Conservation (phyloP, 345 rosid genomes). For the Lepidium sativum region DNA sequence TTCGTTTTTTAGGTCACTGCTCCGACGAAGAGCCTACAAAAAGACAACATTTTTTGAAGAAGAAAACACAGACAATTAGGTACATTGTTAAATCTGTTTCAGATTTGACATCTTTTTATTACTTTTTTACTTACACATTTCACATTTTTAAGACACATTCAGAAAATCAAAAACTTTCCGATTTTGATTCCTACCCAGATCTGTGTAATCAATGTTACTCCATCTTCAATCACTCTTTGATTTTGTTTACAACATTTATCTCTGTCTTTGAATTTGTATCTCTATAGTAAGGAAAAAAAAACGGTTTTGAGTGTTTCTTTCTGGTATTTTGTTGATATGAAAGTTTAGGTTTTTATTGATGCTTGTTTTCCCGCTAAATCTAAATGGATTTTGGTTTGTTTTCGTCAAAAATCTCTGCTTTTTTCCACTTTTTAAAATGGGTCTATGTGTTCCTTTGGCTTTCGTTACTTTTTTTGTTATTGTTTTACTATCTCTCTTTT, state of each 20-base stretch:
- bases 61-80: not conserved
- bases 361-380: constrained; percentile 8
- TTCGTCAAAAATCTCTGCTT: constrained; percentile 22
- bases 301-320: not conserved
- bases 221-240: not conserved
- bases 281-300: not conserved
- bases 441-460: constrained; percentile 18
- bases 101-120: not conserved
- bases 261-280: not conserved
- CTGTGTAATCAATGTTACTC: constrained; percentile 6
- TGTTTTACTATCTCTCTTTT: not conserved
- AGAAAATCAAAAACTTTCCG: not conserved
- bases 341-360: not conserved
- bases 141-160: not conserved
- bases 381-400: constrained; percentile 10
- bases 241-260: not conserved
- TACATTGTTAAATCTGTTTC: not conserved
- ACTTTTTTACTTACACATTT: not conserved
- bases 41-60: not conserved
- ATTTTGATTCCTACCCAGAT: constrained; percentile 17
- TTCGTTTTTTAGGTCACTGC: constrained; percentile 14
- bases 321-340: not conserved
- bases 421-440: constrained; percentile 11
- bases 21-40: constrained; percentile 7
- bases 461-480: not conserved